Evolutionary conservation across 331 rosid genomes (phyloP).

Genomic region (Cydonia oblonga): DNA sequence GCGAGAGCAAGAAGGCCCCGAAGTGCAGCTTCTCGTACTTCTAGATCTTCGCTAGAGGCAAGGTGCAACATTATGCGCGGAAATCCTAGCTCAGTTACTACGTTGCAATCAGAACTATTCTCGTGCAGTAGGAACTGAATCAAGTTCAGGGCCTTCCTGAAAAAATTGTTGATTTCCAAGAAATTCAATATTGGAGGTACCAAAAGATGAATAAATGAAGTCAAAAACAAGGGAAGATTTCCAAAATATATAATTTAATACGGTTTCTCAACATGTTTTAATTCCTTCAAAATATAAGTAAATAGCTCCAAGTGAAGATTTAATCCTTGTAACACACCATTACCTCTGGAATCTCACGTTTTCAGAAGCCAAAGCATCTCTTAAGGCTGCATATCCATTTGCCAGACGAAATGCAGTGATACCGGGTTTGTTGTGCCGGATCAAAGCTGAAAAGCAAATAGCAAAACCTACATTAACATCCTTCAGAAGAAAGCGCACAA

Average conservation of each 20-base stretch:
- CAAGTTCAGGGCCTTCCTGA: conserved; percentile 91
- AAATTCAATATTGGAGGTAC: background rate
- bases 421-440: conserved; percentile 77
- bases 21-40: conserved; percentile 87
- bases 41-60: conserved; percentile 55
- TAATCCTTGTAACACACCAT: background rate
- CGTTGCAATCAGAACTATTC: conserved; percentile 50
- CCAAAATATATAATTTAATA: background rate
- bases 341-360: conserved; percentile 90
- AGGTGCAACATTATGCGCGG: conserved; percentile 65
- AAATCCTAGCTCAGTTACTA: conserved; percentile 55
- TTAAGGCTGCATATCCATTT: conserved; percentile 75
- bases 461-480: conserved; percentile 9
- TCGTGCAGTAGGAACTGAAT: conserved; percentile 63
- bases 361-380: conserved; percentile 61
- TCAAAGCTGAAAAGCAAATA: conserved; percentile 53
- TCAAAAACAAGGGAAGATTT: background rate
- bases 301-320: background rate
- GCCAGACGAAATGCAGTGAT: conserved; percentile 68
- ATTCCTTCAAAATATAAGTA: no score
- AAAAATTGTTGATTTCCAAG: conserved; percentile 1
- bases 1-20: conserved; percentile 58
- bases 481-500: background rate
- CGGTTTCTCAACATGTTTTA: no score
- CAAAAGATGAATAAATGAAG: background rate